These are phyloP conservation scores for Micromonas commoda DNA, from an alignment of 139 green algal species.

Conservation along the genomic window DNA sequence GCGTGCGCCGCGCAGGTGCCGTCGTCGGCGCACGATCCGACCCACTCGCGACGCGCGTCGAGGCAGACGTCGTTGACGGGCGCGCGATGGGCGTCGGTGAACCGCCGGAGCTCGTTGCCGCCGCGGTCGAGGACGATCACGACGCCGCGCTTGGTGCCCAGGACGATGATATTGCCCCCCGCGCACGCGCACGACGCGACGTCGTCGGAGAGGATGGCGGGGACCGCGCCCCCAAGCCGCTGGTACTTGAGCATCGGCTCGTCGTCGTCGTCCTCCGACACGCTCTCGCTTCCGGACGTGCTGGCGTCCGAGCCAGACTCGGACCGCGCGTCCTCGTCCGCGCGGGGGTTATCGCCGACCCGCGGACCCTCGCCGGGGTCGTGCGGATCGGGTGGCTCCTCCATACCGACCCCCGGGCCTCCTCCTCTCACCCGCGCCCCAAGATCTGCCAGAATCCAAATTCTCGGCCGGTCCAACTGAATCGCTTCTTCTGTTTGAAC, in stretches of 20 bases:
- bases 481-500: too few species aligned
- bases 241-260: constrained; percentile 81
- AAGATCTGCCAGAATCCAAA: too few species aligned
- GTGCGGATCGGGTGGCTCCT: background rate
- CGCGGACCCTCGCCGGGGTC: too few species aligned
- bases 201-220: constrained; percentile 39
- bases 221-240: constrained; percentile 47
- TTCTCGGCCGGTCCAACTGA: too few species aligned
- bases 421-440: too few species aligned
- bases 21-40: constrained; percentile 76
- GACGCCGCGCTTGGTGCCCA: constrained; percentile 64
- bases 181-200: constrained; percentile 55
- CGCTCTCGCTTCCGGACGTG: background rate
- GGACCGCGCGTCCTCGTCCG: background rate
- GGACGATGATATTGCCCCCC: constrained; percentile 77
- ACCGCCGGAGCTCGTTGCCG: constrained; percentile 55
- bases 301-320: background rate
- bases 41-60: constrained; percentile 63
- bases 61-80: constrained; percentile 71
- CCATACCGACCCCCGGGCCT: too few species aligned
- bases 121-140: constrained; percentile 80
- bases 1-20: constrained; percentile 57
- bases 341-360: too few species aligned
- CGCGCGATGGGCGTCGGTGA: constrained; percentile 39
- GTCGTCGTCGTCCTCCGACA: constrained; percentile 27